These are phyloP conservation scores for Suhomyces choctaworum DNA, from an alignment of 1,139 yeast genomes.

Conservation along the genomic window DNA sequence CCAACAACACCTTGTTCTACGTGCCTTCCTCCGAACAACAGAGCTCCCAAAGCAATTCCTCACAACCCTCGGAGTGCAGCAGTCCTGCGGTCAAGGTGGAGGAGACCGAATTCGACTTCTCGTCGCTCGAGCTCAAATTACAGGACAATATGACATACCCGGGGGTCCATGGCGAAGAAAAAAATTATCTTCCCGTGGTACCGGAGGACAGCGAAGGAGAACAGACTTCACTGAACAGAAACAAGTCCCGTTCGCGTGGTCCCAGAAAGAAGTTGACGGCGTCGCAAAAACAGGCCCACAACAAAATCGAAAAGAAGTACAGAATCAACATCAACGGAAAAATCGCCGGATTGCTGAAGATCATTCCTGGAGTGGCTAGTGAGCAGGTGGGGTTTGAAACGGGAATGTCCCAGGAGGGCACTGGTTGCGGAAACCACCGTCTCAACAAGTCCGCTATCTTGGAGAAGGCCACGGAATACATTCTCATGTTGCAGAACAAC, in stretches of 20 bases:
- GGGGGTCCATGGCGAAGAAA: not conserved
- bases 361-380: slow-evolving; percentile 63
- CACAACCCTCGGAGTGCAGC: slow-evolving; percentile 2
- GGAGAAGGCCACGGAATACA: slow-evolving; percentile 66
- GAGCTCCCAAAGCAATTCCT: slow-evolving; percentile 7
- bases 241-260: slow-evolving; percentile 26
- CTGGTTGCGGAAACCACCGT: slow-evolving; percentile 19
- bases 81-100: slow-evolving; percentile 8
- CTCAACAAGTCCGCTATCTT: slow-evolving; percentile 65
- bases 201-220: not conserved
- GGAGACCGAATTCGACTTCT: slow-evolving; percentile 2
- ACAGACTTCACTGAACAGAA: not conserved
- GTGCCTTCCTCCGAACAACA: not conserved
- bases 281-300: slow-evolving; percentile 69
- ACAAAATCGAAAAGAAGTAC: slow-evolving; percentile 68
- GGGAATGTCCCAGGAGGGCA: slow-evolving; percentile 12
- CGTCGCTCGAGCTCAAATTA: slow-evolving; percentile 1
- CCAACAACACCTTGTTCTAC: slow-evolving; percentile 1
- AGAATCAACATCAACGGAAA: slow-evolving; percentile 72
- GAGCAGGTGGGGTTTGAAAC: slow-evolving; percentile 46
- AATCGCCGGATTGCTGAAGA: slow-evolving; percentile 62
- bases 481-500: slow-evolving; percentile 49
- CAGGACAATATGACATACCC: not conserved
- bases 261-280: slow-evolving; percentile 59
- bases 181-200: not conserved